Evolutionary conservation across 2,329 filamentous ascomycete genomes (phyloP).

Genomic region (Alternaria sp.): DNA sequence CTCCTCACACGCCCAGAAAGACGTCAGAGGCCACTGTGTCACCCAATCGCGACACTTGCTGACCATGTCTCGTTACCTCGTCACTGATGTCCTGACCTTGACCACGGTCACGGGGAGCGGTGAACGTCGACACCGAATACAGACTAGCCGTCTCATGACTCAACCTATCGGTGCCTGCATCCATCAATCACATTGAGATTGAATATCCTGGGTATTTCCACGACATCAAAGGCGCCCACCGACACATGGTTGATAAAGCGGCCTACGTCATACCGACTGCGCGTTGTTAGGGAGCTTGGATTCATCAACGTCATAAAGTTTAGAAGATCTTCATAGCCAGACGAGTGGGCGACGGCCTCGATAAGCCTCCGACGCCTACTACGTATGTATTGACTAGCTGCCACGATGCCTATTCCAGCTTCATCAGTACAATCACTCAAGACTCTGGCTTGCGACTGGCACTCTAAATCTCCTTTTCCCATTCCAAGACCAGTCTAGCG

Average conservation of each 20-base stretch:
- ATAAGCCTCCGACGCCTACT: background rate
- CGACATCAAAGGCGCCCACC: background rate
- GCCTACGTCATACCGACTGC: background rate
- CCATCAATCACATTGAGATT: background rate
- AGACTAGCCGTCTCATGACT: conserved; percentile 5
- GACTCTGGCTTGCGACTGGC: conserved; percentile 14
- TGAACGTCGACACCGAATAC: conserved; percentile 6
- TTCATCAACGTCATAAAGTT: background rate
- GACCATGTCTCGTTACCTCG: background rate
- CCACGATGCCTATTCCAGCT: background rate
- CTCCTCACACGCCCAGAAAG: background rate
- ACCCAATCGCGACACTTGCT: background rate
- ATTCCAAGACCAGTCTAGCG: conserved; percentile 34
- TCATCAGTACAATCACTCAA: background rate
- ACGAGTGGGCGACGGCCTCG: background rate
- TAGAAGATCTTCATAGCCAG: background rate
- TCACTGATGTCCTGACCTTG: background rate
- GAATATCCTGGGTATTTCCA: background rate
- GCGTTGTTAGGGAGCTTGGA: background rate
- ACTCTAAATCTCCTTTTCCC: conserved; percentile 38
- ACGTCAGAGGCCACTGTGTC: background rate
- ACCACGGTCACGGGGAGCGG: conserved; percentile 9
- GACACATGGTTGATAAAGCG: background rate
- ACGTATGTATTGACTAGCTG: background rate
- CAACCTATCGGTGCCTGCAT: background rate